Evolutionary conservation across 768 basidiomycete species (phyloP).

Genomic region (Myochromella boudieri): DNA sequence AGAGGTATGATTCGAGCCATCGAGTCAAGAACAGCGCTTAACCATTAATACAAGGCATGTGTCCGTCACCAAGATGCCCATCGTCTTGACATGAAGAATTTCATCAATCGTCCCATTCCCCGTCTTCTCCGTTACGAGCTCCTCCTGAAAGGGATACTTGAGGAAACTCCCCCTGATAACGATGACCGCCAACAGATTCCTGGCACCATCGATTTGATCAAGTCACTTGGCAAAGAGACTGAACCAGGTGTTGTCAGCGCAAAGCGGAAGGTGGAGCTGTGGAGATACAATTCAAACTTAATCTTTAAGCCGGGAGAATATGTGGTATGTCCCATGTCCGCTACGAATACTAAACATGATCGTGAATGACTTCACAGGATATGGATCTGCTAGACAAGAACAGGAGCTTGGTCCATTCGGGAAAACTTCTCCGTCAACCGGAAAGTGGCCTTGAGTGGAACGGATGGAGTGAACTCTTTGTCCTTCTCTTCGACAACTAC

Average conservation of each 20-base stretch:
- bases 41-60: conserved; percentile 33
- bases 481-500: conserved; percentile 95
- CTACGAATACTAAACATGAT: not conserved
- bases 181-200: conserved; percentile 84
- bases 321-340: conserved; percentile 41
- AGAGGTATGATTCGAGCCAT: conserved; percentile 49
- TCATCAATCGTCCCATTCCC: conserved; percentile 90
- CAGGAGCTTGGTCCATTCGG: conserved; percentile 80
- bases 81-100: conserved; percentile 88
- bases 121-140: conserved; percentile 88
- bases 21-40: conserved; percentile 18
- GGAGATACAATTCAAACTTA: conserved; percentile 80
- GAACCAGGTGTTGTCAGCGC: conserved; percentile 85
- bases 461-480: conserved; percentile 87
- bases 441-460: conserved; percentile 88
- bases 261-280: conserved; percentile 87
- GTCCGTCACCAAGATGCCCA: conserved; percentile 73
- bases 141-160: conserved; percentile 76
- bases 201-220: conserved; percentile 85
- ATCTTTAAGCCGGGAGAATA: conserved; percentile 78
- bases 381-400: conserved; percentile 88
- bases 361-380: conserved; percentile 62
- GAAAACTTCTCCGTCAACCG: conserved; percentile 82
- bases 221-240: conserved; percentile 80
- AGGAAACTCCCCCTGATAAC: conserved; percentile 70